Conservation (phyloP, 306 rosid genomes). For the Senna tora region DNA sequence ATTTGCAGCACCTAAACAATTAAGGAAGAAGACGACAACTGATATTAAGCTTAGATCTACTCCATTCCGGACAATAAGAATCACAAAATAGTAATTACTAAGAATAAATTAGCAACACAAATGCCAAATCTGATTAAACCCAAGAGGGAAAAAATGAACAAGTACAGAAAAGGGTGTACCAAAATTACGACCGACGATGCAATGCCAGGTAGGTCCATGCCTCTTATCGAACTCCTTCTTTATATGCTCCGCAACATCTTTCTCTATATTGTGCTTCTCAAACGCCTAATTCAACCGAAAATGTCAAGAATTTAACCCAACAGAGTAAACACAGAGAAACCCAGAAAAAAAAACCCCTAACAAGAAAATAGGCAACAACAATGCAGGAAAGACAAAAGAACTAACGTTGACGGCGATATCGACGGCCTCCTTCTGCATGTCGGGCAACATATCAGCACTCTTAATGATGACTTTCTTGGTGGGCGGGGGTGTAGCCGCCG, state of each 20-base stretch:
- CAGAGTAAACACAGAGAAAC: background rate
- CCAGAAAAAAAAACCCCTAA: background rate
- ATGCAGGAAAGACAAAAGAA: background rate
- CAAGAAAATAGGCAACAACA: background rate
- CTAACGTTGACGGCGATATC: conserved; percentile 88
- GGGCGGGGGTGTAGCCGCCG: conserved; percentile 41
- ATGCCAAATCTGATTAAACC: conserved; percentile 28
- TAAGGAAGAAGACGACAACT: background rate
- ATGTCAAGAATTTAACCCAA: background rate
- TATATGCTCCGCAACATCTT: conserved; percentile 87
- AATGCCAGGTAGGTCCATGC: conserved; percentile 97
- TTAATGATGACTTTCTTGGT: conserved; percentile 78
- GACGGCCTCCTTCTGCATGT: conserved; percentile 89
- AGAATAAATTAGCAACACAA: background rate
- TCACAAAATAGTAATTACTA: conserved; percentile 2
- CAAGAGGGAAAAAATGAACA: background rate
- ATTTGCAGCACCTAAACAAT: conserved; percentile 26
- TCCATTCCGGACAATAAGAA: conserved; percentile 17
- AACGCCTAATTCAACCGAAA: conserved; percentile 59
- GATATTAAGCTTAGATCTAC: conserved; percentile 45
- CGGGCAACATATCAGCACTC: conserved; percentile 88
- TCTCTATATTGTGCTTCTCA: conserved; percentile 84
- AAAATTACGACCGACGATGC: conserved; percentile 95
- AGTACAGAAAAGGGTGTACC: conserved; percentile 50
- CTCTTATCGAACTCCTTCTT: conserved; percentile 92